Conservation (phyloP, 2,329 filamentous ascomycete species). For the Fusarium sp. region DNA sequence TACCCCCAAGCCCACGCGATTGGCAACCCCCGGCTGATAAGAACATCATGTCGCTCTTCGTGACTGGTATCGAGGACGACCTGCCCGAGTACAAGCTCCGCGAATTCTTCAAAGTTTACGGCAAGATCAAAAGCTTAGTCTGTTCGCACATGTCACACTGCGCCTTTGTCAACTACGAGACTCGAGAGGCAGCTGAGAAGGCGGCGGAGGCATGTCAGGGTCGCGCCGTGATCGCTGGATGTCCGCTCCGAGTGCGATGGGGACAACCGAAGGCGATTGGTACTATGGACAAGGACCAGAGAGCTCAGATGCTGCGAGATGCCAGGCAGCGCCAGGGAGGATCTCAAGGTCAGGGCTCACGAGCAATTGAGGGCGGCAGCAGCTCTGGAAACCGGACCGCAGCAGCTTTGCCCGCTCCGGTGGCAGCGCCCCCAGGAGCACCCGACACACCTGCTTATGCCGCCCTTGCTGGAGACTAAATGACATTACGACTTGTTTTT, state of each 20-base stretch:
- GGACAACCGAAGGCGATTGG: slow-evolving; percentile 93
- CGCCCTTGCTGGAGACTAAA: slow-evolving; percentile 84
- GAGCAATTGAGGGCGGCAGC: slow-evolving; percentile 52
- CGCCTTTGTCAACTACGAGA: slow-evolving; percentile 95
- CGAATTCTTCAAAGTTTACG: slow-evolving; percentile 89
- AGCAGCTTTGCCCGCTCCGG: slow-evolving; percentile 52
- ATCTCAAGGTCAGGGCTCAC: slow-evolving; percentile 31
- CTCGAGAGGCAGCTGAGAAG: slow-evolving; percentile 85
- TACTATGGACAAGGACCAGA: slow-evolving; percentile 89
- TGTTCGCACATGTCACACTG: slow-evolving; percentile 98
- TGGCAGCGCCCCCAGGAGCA: slow-evolving; percentile 85
- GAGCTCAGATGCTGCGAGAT: slow-evolving; percentile 84
- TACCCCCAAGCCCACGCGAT: slow-evolving; percentile 87
- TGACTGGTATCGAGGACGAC: slow-evolving; percentile 96
- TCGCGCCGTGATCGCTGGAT: slow-evolving; percentile 89
- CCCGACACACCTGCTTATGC: slow-evolving; percentile 84
- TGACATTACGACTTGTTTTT: slow-evolving; percentile 44
- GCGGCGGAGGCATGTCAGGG: slow-evolving; percentile 90
- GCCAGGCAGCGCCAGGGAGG: slow-evolving; percentile 63
- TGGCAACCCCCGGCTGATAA: slow-evolving; percentile 86
- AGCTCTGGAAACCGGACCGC: slow-evolving; percentile 46
- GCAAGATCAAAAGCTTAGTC: slow-evolving; percentile 91
- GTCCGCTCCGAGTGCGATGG: slow-evolving; percentile 92
- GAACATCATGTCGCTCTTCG: slow-evolving; percentile 92
- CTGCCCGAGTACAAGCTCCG: slow-evolving; percentile 92